Conservation (phyloP, 1,139 yeast species). For the Geotrichum restrictum region DNA sequence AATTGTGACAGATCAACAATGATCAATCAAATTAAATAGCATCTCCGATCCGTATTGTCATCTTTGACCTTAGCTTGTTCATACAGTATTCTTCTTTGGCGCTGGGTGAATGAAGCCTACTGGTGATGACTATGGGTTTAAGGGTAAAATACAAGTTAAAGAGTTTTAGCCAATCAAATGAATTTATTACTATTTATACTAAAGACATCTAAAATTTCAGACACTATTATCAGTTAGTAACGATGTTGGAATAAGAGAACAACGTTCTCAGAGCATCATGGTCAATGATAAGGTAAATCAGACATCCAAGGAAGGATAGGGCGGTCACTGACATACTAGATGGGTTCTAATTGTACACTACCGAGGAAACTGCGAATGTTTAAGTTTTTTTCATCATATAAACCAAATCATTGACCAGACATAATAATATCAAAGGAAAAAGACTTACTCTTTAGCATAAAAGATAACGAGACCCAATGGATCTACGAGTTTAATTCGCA, state of each 20-base stretch:
- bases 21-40: too few relatives aligned
- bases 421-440: constrained; percentile 11
- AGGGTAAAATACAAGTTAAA: too few relatives aligned
- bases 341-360: constrained; percentile 78
- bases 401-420: constrained; percentile 4
- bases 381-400: constrained; percentile 68
- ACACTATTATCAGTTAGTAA: constrained; percentile 2
- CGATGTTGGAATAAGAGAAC: not conserved
- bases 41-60: too few relatives aligned
- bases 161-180: too few relatives aligned
- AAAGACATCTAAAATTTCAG: not conserved
- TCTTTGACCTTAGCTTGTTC: too few relatives aligned
- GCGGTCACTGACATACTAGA: constrained; percentile 81
- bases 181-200: not conserved
- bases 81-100: too few relatives aligned
- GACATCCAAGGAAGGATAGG: constrained; percentile 71
- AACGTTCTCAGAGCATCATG: not conserved
- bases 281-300: constrained; percentile 34
- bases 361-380: constrained; percentile 95
- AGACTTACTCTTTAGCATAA: constrained; percentile 6
- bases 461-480: not conserved
- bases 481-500: constrained; percentile 6
- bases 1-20: too few relatives aligned
- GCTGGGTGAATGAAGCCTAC: too few relatives aligned
- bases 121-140: too few relatives aligned